A percentile compares a stretch with the other conserved stretches of the same genome.
Evolutionary conservation across 2,329 filamentous ascomycete genomes (phyloP).

Genomic region (Cryphonectria japonica): DNA sequence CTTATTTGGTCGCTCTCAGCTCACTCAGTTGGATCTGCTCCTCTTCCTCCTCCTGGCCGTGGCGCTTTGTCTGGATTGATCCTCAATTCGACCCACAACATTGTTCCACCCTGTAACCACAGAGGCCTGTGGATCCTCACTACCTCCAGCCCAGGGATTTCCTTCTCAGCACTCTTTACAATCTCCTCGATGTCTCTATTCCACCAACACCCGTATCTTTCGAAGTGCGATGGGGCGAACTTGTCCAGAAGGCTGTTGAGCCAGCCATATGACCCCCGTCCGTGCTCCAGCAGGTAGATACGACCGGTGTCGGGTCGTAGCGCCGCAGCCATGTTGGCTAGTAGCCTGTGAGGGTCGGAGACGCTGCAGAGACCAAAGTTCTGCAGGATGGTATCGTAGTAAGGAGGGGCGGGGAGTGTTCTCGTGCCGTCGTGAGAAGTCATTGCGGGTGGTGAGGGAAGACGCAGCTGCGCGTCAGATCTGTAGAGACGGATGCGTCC

Average conservation of each 20-base stretch:
- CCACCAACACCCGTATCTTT: conserved; percentile 69
- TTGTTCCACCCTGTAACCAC: conserved; percentile 59
- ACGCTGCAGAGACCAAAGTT: conserved; percentile 69
- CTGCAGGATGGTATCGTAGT: conserved; percentile 67
- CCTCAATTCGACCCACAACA: conserved; percentile 61
- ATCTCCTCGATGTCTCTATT: conserved; percentile 65
- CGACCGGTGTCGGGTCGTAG: conserved; percentile 60
- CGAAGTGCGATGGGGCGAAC: conserved; percentile 59
- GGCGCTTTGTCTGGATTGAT: conserved; percentile 36
- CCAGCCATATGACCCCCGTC: conserved; percentile 57
- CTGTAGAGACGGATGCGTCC: conserved; percentile 39
- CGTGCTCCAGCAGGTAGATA: conserved; percentile 67
- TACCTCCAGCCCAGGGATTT: conserved; percentile 59
- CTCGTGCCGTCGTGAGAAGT: conserved; percentile 33
- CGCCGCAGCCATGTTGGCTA: conserved; percentile 56
- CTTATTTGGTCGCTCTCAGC: not conserved
- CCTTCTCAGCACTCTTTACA: conserved; percentile 52
- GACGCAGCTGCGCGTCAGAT: conserved; percentile 34
- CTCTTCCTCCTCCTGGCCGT: not conserved
- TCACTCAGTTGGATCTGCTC: not conserved
- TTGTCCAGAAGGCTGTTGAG: conserved; percentile 61
- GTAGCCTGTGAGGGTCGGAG: conserved; percentile 56
- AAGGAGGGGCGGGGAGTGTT: conserved; percentile 33
- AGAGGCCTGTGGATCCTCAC: conserved; percentile 57
- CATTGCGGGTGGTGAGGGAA: conserved; percentile 27